A percentile compares a stretch with the other conserved stretches of the same genome.
phyloP scores from a whole-genome alignment of 176 grass and related monocot species.

The Carex myosuroides region DNA sequence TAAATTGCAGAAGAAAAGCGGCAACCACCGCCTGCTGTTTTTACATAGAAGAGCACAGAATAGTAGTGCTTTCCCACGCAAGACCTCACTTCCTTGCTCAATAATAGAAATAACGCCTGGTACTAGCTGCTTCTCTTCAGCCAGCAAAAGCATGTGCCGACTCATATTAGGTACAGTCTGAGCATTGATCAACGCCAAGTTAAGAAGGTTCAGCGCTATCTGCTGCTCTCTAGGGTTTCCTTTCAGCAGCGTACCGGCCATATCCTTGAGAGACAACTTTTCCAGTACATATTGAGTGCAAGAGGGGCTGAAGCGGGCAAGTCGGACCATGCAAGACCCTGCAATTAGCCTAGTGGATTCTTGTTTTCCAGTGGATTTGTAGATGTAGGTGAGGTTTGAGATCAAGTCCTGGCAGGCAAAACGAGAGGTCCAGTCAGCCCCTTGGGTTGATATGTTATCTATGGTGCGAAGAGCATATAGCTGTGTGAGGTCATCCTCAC shows the following conservation, averaged over 20 bases:
- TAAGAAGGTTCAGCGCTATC: conserved; percentile 79
- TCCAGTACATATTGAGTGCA: conserved; percentile 81
- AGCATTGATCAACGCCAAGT: conserved; percentile 57
- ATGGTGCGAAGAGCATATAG: conserved; percentile 92
- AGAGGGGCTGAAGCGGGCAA: conserved; percentile 70
- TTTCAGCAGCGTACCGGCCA: conserved; percentile 60
- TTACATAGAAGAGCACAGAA: conserved; percentile 92
- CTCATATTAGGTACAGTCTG: conserved; percentile 66
- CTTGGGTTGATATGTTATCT: conserved; percentile 96
- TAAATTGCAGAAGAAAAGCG: conserved; percentile 73
- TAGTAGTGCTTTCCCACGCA: conserved; percentile 85
- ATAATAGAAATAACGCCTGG: conserved; percentile 60
- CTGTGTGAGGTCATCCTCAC: conserved; percentile 94
- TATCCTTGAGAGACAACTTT: conserved; percentile 68
- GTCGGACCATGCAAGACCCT: conserved; percentile 74
- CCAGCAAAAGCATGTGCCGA: conserved; percentile 53
- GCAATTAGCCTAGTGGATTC: conserved; percentile 88
- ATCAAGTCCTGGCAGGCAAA: conserved; percentile 89
- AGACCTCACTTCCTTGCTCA: conserved; percentile 72
- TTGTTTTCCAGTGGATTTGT: conserved; percentile 85
- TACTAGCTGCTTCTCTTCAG: conserved; percentile 78
- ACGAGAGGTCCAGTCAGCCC: conserved; percentile 82
- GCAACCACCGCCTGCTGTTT: conserved; percentile 85
- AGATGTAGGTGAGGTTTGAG: conserved; percentile 78
- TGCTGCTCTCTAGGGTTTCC: conserved; percentile 90